Base-by-base conservation (phyloP, 805 yeast genomes). In the Lachancea fermentati region DNA sequence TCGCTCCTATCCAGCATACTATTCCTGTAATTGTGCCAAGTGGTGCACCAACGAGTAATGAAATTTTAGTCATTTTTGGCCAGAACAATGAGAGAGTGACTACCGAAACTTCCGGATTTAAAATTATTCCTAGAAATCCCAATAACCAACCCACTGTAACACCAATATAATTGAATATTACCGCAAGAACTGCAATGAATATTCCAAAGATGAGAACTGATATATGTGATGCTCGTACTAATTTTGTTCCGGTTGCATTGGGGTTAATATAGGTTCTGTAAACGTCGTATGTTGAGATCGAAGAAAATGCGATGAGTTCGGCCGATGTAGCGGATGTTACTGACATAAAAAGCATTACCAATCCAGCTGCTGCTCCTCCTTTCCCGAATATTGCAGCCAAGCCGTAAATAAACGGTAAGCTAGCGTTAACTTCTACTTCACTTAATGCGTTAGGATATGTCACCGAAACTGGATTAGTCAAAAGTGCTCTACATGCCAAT, bases 11-110 rank as follows among this genome's bases (percentile, higher is more conserved):
- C 69, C 71, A 66, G 33, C 73, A 67, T 1, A 73, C 78, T 44
- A 75, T 70, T 30, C 74, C 75, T 44, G 76, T 72, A 18, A 76
- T 69, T 1, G 76, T 71, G 41, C 73, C 73, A 68, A 75, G 65
- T 7, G 79, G 65, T 8, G 56, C 51, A 19, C 54, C 59, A 15
- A 49, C 44, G 8, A 52, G 36, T 8, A 53, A 44, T 3, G 54
- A 37, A 24, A 32, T 19, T 19, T 32, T 43, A 15, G 46, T 45
- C 48, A 45, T 47, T 19, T 32, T 34, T 14, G 48, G 43, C 54
- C 54, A 69, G 37, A 58, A 68, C 22, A 58, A 49, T 22, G 58
- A 60, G 26, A 58, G 45, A 11, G 50, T 50, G 38, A 57, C 55
- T 4, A 65, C 59, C 25, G 52, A 45, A 11, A 62, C 68, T 37